Percentiles rank a stretch among this genome's conserved stretches.
Evolutionary conservation across 768 basidiomycete genomes (phyloP).

Genomic region (Lactarius tabidus): DNA sequence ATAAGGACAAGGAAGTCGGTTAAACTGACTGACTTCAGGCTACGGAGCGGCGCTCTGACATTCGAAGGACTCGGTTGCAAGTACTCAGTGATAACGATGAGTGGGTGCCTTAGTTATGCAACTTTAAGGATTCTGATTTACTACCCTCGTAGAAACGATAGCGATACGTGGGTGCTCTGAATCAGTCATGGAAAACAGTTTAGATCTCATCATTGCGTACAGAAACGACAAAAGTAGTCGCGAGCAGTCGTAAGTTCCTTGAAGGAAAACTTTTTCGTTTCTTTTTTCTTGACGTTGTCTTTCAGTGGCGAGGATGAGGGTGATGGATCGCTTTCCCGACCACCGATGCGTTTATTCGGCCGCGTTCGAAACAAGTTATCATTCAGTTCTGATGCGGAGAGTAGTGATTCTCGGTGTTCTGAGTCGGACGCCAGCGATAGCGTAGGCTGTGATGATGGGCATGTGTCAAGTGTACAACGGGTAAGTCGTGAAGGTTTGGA

Average conservation of each 20-base stretch:
- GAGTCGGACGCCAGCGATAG: background rate
- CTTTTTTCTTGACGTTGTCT: background rate
- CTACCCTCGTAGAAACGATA: background rate
- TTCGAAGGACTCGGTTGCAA: conserved; percentile 2
- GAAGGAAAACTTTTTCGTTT: no score
- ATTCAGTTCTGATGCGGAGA: background rate
- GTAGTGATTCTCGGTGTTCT: background rate
- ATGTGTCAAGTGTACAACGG: background rate
- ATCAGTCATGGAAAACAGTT: background rate
- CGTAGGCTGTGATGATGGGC: background rate
- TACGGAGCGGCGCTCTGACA: background rate
- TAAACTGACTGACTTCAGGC: background rate
- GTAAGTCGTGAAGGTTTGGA: background rate
- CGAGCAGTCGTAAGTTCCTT: conserved; percentile 15
- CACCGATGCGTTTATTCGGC: conserved; percentile 16
- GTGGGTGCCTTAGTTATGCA: background rate
- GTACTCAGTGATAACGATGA: conserved; percentile 11
- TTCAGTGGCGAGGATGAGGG: background rate
- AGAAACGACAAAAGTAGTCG: background rate
- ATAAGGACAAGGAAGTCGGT: background rate
- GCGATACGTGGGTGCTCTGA: conserved; percentile 10
- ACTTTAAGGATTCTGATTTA: background rate
- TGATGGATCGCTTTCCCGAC: conserved; percentile 6
- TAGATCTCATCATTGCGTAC: background rate
- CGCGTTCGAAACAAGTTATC: background rate